A percentile compares a stretch with the other conserved stretches of the same genome.
Conservation (phyloP, 441 rosid species). For the Brassica balearica region DNA sequence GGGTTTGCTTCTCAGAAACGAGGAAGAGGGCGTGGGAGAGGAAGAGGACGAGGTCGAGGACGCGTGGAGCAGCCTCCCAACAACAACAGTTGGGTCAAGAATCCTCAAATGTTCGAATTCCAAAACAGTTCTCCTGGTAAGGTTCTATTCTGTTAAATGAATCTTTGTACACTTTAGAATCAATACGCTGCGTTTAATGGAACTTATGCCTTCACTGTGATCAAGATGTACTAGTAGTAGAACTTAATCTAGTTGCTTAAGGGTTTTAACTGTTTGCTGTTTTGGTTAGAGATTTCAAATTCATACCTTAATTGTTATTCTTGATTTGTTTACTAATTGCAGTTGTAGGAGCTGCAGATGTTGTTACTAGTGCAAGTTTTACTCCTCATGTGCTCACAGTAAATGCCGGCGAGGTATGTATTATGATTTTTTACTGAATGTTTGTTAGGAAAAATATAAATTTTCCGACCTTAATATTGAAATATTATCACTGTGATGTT, state of each 20-base stretch:
- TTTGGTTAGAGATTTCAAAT: no score
- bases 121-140: constrained; percentile 47
- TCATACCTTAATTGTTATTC: not conserved
- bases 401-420: constrained; percentile 85
- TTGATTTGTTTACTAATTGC: constrained; percentile 1
- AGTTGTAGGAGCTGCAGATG: constrained; percentile 52
- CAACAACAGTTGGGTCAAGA: constrained; percentile 48
- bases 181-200: constrained; percentile 22
- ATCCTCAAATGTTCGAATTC: constrained; percentile 56
- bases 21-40: constrained; percentile 53
- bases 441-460: not conserved
- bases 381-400: constrained; percentile 90
- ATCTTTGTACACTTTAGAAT: not conserved
- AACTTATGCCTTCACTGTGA: constrained; percentile 22
- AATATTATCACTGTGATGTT: not conserved
- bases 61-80: constrained; percentile 36
- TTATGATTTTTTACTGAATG: not conserved
- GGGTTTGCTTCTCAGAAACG: constrained; percentile 60
- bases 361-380: constrained; percentile 69
- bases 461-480: not conserved
- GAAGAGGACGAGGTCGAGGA: constrained; percentile 38
- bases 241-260: not conserved
- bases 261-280: not conserved
- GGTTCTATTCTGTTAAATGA: not conserved
- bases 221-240: not conserved